Base-by-base conservation (phyloP, 805 yeast genomes). In the Yarrowia deformans region DNA sequence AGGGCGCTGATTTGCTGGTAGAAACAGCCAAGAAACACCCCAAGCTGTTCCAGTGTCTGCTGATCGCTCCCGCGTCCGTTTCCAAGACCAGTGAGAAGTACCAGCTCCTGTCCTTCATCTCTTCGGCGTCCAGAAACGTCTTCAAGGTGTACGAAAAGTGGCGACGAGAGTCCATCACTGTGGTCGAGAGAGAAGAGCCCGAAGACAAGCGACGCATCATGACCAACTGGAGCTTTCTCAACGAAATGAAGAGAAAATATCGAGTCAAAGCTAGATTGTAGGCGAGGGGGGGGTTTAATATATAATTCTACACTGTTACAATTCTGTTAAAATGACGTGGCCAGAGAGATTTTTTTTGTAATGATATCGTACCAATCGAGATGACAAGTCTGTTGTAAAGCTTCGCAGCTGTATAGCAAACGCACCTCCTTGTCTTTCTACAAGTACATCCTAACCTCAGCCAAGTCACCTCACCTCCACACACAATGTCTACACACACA, bases 61-160 rank as follows among this genome's bases (percentile, higher is more conserved):
- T 60, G 19, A 34, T 43, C 40, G 19, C 66, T 5, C 66, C 52
- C 12, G 66, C 45, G 23, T 40, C 39, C 6, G 23, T 56, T 12
- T 23, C 37, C 19, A 56, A 56, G 23, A 12, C 6, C 23, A 16
- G 10, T 4, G 48, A 56, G 10, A 60, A 43, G 46, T 45, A 43
- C 66, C 52, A 60, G 42, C 52, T 60, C 19, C 14, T 43, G 40
- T 18, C 32, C 14, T 60, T 60, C 18, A 32, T 45, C 16, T 16
- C 66, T 4, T 2, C 66, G 19, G 66, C 66, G 0, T 10, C 52
- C 18, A 43, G 19, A 18, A 23, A 60, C 18, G 42, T 60, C 14
- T 43, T 18, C 45, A 34, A 60, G n/a, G 52, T 60, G 34, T 60
- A 60, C 37, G 66, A 60, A 13, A 60, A 43, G 37, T 60, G 66